These are phyloP conservation scores for Fusarium phyllophilum DNA, from an alignment of 2,329 filamentous ascomycete species.

Conservation along the genomic window DNA sequence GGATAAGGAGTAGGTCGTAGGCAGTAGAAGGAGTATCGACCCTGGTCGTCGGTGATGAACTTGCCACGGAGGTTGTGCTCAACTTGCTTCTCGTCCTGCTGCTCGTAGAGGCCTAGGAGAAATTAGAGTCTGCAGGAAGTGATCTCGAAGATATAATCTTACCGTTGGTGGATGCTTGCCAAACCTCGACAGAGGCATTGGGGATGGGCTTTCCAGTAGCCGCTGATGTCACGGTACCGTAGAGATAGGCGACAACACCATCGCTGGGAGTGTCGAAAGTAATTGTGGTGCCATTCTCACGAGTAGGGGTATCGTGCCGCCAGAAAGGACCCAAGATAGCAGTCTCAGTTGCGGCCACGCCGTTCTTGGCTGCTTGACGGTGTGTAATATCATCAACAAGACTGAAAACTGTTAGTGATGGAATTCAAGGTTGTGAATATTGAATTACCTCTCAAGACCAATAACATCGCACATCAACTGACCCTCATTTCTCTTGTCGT, in stretches of 20 bases:
- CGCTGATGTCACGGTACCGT: conserved; percentile 67
- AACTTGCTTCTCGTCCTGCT: conserved; percentile 75
- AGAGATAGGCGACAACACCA: conserved; percentile 68
- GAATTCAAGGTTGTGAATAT: accelerated
- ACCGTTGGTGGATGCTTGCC: conserved; percentile 81
- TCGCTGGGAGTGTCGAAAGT: conserved; percentile 61
- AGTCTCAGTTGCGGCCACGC: conserved; percentile 70
- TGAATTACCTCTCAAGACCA: conserved; percentile 71
- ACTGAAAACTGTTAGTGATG: conserved; percentile 39
- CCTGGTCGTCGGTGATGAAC: conserved; percentile 73
- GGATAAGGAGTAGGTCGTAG: conserved; percentile 68
- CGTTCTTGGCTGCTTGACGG: conserved; percentile 59
- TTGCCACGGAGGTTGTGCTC: conserved; percentile 80
- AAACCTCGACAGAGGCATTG: conserved; percentile 76
- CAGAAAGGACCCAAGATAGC: conserved; percentile 90
- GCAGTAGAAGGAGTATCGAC: conserved; percentile 71
- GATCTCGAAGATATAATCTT: conserved; percentile 11
- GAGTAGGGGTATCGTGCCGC: conserved; percentile 75
- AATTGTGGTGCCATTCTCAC: conserved; percentile 76
- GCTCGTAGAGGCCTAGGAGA: conserved; percentile 66
- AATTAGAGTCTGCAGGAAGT: background rate
- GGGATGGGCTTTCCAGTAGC: conserved; percentile 71
- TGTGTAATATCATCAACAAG: conserved; percentile 86
- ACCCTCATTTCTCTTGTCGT: conserved; percentile 76
- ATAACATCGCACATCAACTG: conserved; percentile 78